phyloP scores from a whole-genome alignment of 2,329 filamentous ascomycete species.

The Aspergillus jensenii region DNA sequence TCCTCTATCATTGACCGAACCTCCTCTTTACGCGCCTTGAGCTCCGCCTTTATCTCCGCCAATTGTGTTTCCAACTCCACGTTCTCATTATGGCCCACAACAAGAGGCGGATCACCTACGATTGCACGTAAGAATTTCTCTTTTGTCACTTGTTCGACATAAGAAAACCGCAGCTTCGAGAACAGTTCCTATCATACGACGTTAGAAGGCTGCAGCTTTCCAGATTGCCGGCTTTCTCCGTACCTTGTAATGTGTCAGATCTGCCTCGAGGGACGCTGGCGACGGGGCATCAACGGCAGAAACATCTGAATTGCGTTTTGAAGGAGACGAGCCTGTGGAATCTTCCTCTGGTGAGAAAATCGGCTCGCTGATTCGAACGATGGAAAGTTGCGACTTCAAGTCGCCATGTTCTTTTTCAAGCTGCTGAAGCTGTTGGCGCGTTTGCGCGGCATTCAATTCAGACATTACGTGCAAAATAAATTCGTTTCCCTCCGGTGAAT shows the following conservation, averaged over 20 bases:
- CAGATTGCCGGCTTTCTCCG: background rate
- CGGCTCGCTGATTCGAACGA: conserved; percentile 74
- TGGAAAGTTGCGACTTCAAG: conserved; percentile 55
- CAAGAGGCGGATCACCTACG: conserved; percentile 82
- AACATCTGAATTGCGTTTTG: conserved; percentile 68
- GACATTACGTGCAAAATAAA: background rate
- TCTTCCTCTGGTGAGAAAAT: conserved; percentile 54
- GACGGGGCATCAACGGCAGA: conserved; percentile 68
- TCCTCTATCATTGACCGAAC: conserved; percentile 71
- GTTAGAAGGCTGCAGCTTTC: background rate
- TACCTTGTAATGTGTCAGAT: conserved; percentile 82
- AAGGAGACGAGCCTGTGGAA: conserved; percentile 29
- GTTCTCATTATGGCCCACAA: conserved; percentile 82
- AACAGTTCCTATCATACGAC: conserved; percentile 68
- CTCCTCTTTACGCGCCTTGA: conserved; percentile 78
- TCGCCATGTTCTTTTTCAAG: conserved; percentile 49
- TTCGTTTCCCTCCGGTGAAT: background rate
- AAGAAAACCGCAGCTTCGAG: conserved; percentile 92
- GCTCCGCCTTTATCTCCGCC: conserved; percentile 66
- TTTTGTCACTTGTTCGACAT: conserved; percentile 97
- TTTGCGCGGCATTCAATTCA: conserved; percentile 17
- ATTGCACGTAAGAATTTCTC: conserved; percentile 95
- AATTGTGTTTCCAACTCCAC: conserved; percentile 71
- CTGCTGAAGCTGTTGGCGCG: conserved; percentile 48
- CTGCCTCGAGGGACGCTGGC: conserved; percentile 75